Evolutionary conservation across 768 basidiomycete genomes (phyloP).

Genomic region (Saitozyma sp.): DNA sequence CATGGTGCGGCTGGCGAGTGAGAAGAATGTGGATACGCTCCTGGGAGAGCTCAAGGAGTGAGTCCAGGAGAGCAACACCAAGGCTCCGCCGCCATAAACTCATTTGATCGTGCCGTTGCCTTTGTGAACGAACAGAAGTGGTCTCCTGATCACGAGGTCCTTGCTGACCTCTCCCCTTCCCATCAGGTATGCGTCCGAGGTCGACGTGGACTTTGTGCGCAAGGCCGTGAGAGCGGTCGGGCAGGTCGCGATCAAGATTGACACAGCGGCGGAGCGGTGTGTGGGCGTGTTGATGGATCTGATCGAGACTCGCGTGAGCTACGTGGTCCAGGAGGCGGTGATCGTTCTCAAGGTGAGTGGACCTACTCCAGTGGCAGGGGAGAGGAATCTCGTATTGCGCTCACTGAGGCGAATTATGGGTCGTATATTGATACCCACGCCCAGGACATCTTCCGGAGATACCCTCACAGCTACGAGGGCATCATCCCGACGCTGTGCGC

Average conservation of each 20-base stretch:
- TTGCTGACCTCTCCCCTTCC: too few relatives aligned
- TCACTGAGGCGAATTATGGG: not conserved
- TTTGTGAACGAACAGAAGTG: not conserved
- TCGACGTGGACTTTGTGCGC: slow-evolving; percentile 97
- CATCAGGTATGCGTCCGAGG: slow-evolving; percentile 88
- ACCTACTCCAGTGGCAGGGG: not conserved
- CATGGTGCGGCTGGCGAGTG: slow-evolving; percentile 89
- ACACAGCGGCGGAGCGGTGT: slow-evolving; percentile 86
- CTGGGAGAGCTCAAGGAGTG: slow-evolving; percentile 95
- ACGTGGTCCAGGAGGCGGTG: slow-evolving; percentile 96
- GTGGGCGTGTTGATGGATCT: slow-evolving; percentile 91
- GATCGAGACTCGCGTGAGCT: slow-evolving; percentile 89
- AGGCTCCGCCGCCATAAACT: too few relatives aligned
- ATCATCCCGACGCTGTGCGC: slow-evolving; percentile 93
- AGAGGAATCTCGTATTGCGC: not conserved
- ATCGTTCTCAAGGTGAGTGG: slow-evolving; percentile 91
- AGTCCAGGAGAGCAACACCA: slow-evolving; percentile 41
- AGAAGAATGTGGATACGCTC: slow-evolving; percentile 90
- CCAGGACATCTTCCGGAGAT: slow-evolving; percentile 97
- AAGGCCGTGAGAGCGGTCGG: slow-evolving; percentile 94
- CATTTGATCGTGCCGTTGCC: too few relatives aligned
- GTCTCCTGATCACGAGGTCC: too few relatives aligned
- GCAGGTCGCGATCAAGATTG: slow-evolving; percentile 93
- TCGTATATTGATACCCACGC: too few relatives aligned
- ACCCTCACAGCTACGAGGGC: slow-evolving; percentile 93